These are phyloP conservation scores for Coemansia sp. DNA, from an alignment of 192 early-diverging fungal species.

Conservation along the genomic window DNA sequence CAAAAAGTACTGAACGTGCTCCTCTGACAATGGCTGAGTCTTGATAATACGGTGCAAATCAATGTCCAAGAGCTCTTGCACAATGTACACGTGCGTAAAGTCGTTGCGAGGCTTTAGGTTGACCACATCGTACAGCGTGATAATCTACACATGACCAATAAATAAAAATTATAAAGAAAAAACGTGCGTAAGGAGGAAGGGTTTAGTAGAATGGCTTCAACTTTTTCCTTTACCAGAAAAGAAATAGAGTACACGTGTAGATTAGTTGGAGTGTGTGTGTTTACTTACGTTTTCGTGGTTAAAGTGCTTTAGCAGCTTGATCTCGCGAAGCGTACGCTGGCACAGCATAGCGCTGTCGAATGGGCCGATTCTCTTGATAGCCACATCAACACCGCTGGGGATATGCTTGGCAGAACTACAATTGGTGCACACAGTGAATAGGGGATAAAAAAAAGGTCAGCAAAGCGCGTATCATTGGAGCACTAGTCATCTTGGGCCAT, in stretches of 20 bases:
- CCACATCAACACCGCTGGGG: conserved; percentile 79
- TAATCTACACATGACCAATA: conserved; percentile 36
- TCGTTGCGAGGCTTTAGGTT: conserved; percentile 52
- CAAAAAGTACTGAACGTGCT: conserved; percentile 87
- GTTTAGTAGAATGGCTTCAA: not conserved
- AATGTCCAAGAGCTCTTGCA: conserved; percentile 83
- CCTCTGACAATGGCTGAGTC: conserved; percentile 79
- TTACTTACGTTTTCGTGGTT: conserved; percentile 70
- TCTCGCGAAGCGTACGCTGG: conserved; percentile 77
- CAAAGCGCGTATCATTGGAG: not conserved
- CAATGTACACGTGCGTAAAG: conserved; percentile 58
- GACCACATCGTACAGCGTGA: conserved; percentile 53
- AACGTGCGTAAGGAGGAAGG: not conserved
- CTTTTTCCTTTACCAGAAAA: not conserved
- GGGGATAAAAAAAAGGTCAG: not conserved
- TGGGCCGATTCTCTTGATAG: conserved; percentile 88
- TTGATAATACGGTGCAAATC: conserved; percentile 90
- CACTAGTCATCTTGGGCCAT: not conserved
- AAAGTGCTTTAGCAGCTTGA: conserved; percentile 82
- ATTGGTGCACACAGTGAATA: conserved; percentile 9
- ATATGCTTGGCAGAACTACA: conserved; percentile 79
- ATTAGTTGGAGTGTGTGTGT: not conserved
- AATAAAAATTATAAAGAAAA: not conserved
- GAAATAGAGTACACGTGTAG: not conserved
- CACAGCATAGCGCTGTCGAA: conserved; percentile 87